These are phyloP conservation scores for Penstemon davidsonii DNA, from an alignment of 257 asterid species.

Conservation along the genomic window DNA sequence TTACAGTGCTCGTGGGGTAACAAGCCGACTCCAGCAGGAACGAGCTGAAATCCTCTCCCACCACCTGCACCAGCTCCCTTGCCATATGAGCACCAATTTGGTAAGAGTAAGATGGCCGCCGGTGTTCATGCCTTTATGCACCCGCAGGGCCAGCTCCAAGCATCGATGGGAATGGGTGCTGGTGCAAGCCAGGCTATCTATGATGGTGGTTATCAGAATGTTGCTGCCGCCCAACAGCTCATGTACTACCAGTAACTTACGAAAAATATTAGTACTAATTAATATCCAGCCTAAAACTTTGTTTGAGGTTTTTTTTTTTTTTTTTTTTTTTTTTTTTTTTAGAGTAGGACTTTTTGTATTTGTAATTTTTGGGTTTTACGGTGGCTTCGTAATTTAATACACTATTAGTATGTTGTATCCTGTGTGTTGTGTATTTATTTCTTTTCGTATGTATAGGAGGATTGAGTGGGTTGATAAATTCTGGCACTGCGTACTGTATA, in stretches of 20 bases:
- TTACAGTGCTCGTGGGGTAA: slow-evolving; percentile 91
- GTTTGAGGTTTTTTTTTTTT: too few species aligned
- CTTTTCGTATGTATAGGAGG: too few species aligned
- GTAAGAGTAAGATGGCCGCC: slow-evolving; percentile 72
- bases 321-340: too few species aligned
- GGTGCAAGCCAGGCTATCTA: slow-evolving; percentile 94
- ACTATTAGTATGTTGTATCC: too few species aligned
- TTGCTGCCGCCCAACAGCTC: slow-evolving; percentile 86
- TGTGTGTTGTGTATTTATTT: too few species aligned
- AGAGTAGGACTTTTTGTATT: too few species aligned
- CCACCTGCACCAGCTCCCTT: slow-evolving; percentile 68
- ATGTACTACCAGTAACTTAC: slow-evolving; percentile 74
- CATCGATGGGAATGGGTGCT: slow-evolving; percentile 60
- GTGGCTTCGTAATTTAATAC: too few species aligned
- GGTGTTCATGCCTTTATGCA: slow-evolving; percentile 61
- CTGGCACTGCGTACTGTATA: too few species aligned
- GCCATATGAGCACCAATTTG: slow-evolving; percentile 78
- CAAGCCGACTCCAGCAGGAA: slow-evolving; percentile 95
- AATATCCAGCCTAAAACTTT: not conserved
- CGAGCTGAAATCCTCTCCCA: slow-evolving; percentile 85
- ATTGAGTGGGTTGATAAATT: too few species aligned
- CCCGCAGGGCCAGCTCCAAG: slow-evolving; percentile 59
- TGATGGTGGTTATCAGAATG: slow-evolving; percentile 82
- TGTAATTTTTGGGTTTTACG: too few species aligned
- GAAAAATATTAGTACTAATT: not conserved